Evolutionary conservation across 2,329 filamentous ascomycete species (phyloP), one percentile per base, ranked within the genome.

Genomic region (Colletotrichum tropicicola): DNA sequence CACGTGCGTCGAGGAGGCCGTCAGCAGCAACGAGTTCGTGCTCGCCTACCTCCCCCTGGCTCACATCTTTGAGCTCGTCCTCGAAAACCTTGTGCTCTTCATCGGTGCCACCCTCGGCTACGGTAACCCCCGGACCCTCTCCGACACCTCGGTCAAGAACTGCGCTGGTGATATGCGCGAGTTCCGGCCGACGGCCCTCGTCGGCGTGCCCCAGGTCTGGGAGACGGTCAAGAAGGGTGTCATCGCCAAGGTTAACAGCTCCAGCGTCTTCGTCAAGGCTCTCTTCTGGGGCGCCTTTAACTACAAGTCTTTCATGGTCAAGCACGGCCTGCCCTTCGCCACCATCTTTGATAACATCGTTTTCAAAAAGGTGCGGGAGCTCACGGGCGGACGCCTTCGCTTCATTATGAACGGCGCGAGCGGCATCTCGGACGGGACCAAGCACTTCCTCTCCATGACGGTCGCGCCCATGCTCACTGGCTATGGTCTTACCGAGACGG

Each of bases 201-300:
- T 98, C 39, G 96, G 96, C 77, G 96, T 99, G 3, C 96, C 96
- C 2, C 94, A 97, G 63, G 91, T 99, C 30, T 99, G 95, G 94
- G 96, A 99, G 81, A 94, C 93, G 1, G 91, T 99, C 73, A 95
- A 94, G 84, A 99, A 99, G 84, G 96, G 96, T 58, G 92, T 99
- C 72, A 83, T 95, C 68, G 80, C 83, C 72, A 93, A 94, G 78
- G 90, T 98, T 65, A 91, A 92, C 74, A 82, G 86, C 62, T 87
- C 91, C 67, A 90, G 89, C 72, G 78, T 85, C n/a, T 62, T 98
- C 43, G 85, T 91, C 63, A 90, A 85, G 79, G 89, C 90, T 72
- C 80, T 98, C 67, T 99, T 99, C 85, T 90, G 87, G 88, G 83
- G 83, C 35, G 88, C 88, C 21, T 83, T 87, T 70, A 81, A 79